Base-by-base conservation (phyloP, 1,139 yeast species). In the Pichia sp. region DNA sequence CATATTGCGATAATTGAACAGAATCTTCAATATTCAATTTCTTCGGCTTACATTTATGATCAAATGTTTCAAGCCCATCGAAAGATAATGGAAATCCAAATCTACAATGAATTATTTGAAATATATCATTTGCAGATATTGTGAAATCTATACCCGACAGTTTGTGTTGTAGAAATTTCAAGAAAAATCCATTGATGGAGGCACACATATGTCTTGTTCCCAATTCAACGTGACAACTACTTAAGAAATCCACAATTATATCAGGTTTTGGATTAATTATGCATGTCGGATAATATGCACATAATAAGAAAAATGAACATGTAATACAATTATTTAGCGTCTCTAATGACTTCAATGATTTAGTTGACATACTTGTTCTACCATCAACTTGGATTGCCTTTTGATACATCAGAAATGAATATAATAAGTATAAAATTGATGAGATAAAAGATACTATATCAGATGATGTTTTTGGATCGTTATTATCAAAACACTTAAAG, bases 71-170 rank as follows among this genome's bases (percentile, higher is more conserved):
- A 55, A 77, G 79, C 7, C 71, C 72, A 22, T 81, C 88, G 23
- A 79, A 71, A 1, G 81, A 70, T 3, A 88, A 68, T 2, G 73
- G 69, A 49, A 86, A 73, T 40, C 87, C 95, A 59, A 83, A 88
- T 13, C 87, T 73, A 62, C 98, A 92, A 53, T 80, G 74, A 23
- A 92, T 68, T 32, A 88, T 72, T 59, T 92, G 97, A 11, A 86
- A 69, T 46, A 87, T 64, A 47, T 89, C 88, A 40, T 72, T 68
- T 51, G 83, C 82, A 1, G 76, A 69, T 9, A 70, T 73, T 2
- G 61, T 58, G 59, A 76, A 68, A 9, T 73, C 68, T 26, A 75
- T 66, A 1, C 68, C 59, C 7, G 80, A 67, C 25, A 88, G 66
- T 20, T 76, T 70, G 18, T 71, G 71, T 56, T 88, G 84, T 1